Conservation (phyloP, 2,329 filamentous ascomycete genomes). For the Cladosporium cucumerinum region DNA sequence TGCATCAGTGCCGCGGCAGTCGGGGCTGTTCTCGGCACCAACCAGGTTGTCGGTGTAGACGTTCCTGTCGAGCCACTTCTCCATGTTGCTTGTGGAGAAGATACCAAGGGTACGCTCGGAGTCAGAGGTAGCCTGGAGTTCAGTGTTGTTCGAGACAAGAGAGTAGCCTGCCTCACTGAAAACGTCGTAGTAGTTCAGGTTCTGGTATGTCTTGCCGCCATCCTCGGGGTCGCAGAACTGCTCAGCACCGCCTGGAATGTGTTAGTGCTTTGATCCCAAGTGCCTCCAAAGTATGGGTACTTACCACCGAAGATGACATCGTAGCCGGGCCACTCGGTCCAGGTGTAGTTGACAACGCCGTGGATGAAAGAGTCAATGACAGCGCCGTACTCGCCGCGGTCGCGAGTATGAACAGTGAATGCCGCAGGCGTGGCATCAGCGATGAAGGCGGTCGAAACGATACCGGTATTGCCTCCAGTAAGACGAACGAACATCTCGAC, state of each 20-base stretch:
- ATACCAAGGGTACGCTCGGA: constrained; percentile 68
- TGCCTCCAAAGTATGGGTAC: background rate
- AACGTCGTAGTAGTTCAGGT: constrained; percentile 68
- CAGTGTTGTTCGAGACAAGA: constrained; percentile 70
- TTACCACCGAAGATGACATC: constrained; percentile 70
- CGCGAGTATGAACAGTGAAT: constrained; percentile 68
- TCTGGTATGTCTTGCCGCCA: constrained; percentile 61
- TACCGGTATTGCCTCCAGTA: constrained; percentile 57
- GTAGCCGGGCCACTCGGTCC: constrained; percentile 70
- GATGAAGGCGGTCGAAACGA: constrained; percentile 75
- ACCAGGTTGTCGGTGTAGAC: constrained; percentile 70
- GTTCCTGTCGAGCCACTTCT: constrained; percentile 84
- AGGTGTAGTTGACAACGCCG: constrained; percentile 75
- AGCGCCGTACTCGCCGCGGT: constrained; percentile 64
- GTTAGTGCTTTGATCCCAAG: background rate
- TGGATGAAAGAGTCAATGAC: constrained; percentile 75
- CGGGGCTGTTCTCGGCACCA: constrained; percentile 64
- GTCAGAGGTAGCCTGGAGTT: constrained; percentile 57
- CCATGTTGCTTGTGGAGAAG: constrained; percentile 71
- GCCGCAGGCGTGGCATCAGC: constrained; percentile 81
- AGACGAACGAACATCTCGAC: constrained; percentile 72
- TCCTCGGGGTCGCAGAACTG: constrained; percentile 61
- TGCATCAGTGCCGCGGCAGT: constrained; percentile 61
- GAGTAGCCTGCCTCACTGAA: constrained; percentile 71
- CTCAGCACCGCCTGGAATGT: constrained; percentile 61